Evolutionary conservation across 768 basidiomycete species (phyloP), one percentile per base, ranked within the genome.

Genomic region (Tephrocybe sp.): DNA sequence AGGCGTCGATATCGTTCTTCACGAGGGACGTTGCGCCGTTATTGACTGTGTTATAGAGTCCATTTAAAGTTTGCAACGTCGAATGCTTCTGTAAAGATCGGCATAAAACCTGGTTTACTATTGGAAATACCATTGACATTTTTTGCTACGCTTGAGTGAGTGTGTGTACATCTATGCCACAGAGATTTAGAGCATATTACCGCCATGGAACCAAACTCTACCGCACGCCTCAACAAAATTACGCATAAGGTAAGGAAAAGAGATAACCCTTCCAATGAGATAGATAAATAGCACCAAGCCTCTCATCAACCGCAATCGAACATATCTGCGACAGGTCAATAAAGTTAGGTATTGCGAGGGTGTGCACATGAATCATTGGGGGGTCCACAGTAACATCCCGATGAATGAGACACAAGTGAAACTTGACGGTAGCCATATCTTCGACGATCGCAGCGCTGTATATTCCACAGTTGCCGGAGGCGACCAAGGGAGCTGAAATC

Each of bases 11-110:
- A 69, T 81, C 5, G 85, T 89, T 0, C 36, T 78, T 14, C 68
- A 79, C 31, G 83, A 87, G 54, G 71, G 70, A 41, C 66, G 84
- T 23, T 84, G 83, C 60, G 87, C 85, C 0, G 79, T 88, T 1
- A 57, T 89, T 3, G 87, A 88, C 45, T 83, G 82, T 47, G 66
- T 82, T 22, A 50, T 85, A 35, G 73, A 79, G 32, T 63, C 59
- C 5, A 72, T 61, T 14, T 61, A 44, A 57, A 23, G 35, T 13
- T 12, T n/a, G n/a, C n/a, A n/a, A n/a, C n/a, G n/a, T n/a, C n/a
- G n/a, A n/a, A n/a, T n/a, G n/a, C n/a, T n/a, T 36, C 11, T 16
- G 3, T 13, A 12, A 16, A 26, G 3, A 26, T 26, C 7, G 4
- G 26, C 26, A 3, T 26, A 3, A 7, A 3, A 26, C 3, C 7